These are phyloP conservation scores for Karstenula rhodostoma DNA, from an alignment of 2,329 filamentous ascomycete species.

Conservation along the genomic window DNA sequence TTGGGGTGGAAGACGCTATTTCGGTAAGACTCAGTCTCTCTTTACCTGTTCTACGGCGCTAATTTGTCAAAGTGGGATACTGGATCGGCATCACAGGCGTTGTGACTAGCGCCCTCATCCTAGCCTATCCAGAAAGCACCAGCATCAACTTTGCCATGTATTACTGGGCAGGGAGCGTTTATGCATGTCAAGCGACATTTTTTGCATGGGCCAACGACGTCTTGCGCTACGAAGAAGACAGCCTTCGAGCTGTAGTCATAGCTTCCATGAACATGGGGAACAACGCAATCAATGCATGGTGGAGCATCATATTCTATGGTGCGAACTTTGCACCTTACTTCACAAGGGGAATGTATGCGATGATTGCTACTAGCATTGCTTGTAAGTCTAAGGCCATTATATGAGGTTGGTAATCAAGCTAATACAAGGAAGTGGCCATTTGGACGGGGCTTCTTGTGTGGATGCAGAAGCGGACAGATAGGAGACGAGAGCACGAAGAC, in stretches of 20 bases:
- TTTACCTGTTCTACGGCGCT: not conserved
- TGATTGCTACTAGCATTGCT: constrained; percentile 70
- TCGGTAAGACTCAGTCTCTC: constrained; percentile 49
- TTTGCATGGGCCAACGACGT: constrained; percentile 80
- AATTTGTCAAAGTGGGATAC: constrained; percentile 47
- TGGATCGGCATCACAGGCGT: constrained; percentile 73
- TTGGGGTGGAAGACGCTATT: constrained; percentile 67
- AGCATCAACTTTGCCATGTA: constrained; percentile 69
- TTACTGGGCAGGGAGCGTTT: constrained; percentile 74
- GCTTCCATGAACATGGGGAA: constrained; percentile 76
- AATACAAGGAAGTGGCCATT: constrained; percentile 52
- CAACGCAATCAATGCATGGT: constrained; percentile 76
- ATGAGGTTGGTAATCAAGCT: constrained; percentile 1
- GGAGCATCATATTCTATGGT: constrained; percentile 75
- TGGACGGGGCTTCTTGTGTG: constrained; percentile 67
- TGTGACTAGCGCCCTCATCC: constrained; percentile 68
- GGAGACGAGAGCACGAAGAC: constrained; percentile 31
- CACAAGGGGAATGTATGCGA: constrained; percentile 75
- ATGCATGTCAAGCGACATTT: constrained; percentile 77
- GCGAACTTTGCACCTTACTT: constrained; percentile 73
- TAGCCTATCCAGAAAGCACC: constrained; percentile 61
- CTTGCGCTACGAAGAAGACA: constrained; percentile 69
- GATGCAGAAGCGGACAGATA: constrained; percentile 53
- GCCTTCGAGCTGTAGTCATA: constrained; percentile 71
- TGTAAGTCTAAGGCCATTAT: constrained; percentile 26